A percentile compares a stretch with the other conserved stretches of the same genome.
Evolutionary conservation across 2,329 filamentous ascomycete genomes (phyloP).

Genomic region (Pseudogymnoascus sp.): DNA sequence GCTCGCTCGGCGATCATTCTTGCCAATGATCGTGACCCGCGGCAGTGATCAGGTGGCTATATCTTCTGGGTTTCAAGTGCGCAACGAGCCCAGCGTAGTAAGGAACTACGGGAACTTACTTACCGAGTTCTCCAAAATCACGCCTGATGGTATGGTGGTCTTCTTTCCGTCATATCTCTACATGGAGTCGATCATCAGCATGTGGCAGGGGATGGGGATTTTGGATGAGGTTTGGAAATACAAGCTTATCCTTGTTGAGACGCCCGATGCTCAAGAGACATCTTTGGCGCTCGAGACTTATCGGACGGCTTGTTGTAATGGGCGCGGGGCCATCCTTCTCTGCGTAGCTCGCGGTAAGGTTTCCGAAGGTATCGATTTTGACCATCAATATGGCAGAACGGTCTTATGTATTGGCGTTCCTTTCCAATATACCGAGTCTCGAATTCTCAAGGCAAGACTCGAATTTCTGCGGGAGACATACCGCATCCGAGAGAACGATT

Average conservation of each 20-base stretch:
- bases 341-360: slow-evolving; percentile 97
- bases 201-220: slow-evolving; percentile 99
- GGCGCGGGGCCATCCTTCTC: slow-evolving; percentile 82
- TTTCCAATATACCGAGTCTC: slow-evolving; percentile 97
- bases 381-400: slow-evolving; percentile 94
- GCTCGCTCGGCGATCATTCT: slow-evolving; percentile 83
- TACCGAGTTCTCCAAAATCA: slow-evolving; percentile 92
- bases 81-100: slow-evolving; percentile 93
- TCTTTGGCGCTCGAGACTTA: slow-evolving; percentile 93
- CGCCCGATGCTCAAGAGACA: slow-evolving; percentile 93
- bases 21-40: slow-evolving; percentile 94
- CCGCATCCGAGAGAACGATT: slow-evolving; percentile 93
- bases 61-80: slow-evolving; percentile 88
- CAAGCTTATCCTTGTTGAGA: slow-evolving; percentile 96
- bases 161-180: slow-evolving; percentile 99
- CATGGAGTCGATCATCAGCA: slow-evolving; percentile 98
- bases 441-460: slow-evolving; percentile 89
- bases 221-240: slow-evolving; percentile 98
- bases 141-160: slow-evolving; percentile 95
- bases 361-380: slow-evolving; percentile 96
- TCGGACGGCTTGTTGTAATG: slow-evolving; percentile 94
- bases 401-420: slow-evolving; percentile 95
- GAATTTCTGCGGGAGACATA: slow-evolving; percentile 97
- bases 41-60: slow-evolving; percentile 91
- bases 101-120: slow-evolving; percentile 91